Evolutionary conservation across 1,284 basidiomycete genomes (phyloP).

Genomic region (Singerocomus inundabilis): DNA sequence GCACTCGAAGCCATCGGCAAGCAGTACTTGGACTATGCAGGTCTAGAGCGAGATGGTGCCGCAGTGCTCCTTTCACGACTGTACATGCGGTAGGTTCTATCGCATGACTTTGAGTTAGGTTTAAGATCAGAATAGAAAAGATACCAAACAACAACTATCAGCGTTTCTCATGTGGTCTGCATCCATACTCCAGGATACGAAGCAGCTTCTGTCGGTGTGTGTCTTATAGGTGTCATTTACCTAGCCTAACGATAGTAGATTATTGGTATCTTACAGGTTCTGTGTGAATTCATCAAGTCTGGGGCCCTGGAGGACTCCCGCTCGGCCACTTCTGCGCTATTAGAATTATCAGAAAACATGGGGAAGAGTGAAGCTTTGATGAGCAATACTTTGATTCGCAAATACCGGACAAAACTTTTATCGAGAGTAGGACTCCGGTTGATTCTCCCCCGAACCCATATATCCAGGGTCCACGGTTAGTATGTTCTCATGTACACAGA

Average conservation of each 20-base stretch:
- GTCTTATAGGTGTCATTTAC: neutral
- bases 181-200: slow-evolving; percentile 34
- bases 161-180: slow-evolving; percentile 52
- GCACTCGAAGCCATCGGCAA: slow-evolving; percentile 62
- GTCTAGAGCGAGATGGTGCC: slow-evolving; percentile 81
- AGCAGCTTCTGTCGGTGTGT: slow-evolving; percentile 55
- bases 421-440: slow-evolving; percentile 63
- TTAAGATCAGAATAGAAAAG: slow-evolving; percentile 50
- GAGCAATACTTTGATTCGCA: slow-evolving; percentile 64
- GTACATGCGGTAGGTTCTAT: slow-evolving; percentile 64
- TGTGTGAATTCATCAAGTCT: slow-evolving; percentile 73
- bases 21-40: slow-evolving; percentile 62
- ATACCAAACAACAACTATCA: slow-evolving; percentile 49
- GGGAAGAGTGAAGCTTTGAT: slow-evolving; percentile 41
- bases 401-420: slow-evolving; percentile 62
- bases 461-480: slow-evolving; percentile 38
- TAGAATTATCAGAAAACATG: slow-evolving; percentile 45
- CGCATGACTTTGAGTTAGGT: neutral
- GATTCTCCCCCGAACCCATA: slow-evolving; percentile 48
- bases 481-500: slow-evolving; percentile 4
- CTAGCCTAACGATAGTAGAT: slow-evolving; percentile 40
- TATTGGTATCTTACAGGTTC: slow-evolving; percentile 70
- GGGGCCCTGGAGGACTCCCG: slow-evolving; percentile 57
- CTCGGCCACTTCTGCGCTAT: slow-evolving; percentile 41
- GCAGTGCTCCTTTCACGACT: slow-evolving; percentile 70